Evolutionary conservation across 371 early-diverging fungal species (phyloP).

Genomic region (Sporodiniella umbellata): DNA sequence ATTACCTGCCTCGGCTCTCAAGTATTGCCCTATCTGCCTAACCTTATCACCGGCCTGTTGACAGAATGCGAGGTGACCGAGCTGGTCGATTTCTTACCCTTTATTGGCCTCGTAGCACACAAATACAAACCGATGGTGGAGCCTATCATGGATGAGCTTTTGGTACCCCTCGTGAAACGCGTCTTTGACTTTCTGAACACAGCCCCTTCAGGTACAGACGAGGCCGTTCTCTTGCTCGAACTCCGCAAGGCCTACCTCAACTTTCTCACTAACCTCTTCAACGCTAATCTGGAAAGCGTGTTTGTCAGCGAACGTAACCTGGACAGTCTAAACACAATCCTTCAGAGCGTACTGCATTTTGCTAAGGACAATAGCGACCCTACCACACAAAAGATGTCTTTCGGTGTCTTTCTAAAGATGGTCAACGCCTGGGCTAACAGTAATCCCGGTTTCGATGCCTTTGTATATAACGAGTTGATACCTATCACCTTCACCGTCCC

Average conservation of each 20-base stretch:
- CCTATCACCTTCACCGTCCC: conserved; percentile 83
- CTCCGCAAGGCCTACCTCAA: conserved; percentile 82
- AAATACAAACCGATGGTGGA: conserved; percentile 75
- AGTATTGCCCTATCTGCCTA: conserved; percentile 77
- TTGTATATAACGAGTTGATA: conserved; percentile 77
- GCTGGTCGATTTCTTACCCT: conserved; percentile 84
- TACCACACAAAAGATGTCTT: conserved; percentile 77
- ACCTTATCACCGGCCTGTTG: conserved; percentile 77
- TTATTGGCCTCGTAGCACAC: conserved; percentile 78
- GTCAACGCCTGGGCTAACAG: conserved; percentile 76
- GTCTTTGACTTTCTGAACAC: conserved; percentile 83
- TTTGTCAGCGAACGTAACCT: conserved; percentile 76
- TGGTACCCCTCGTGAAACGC: conserved; percentile 77
- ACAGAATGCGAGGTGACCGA: conserved; percentile 76
- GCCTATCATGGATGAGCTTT: conserved; percentile 69
- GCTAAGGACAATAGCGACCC: conserved; percentile 73
- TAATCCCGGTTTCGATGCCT: conserved; percentile 61
- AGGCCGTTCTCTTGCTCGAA: conserved; percentile 69
- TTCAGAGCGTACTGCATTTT: conserved; percentile 77
- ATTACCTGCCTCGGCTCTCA: conserved; percentile 84
- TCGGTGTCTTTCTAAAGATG: conserved; percentile 78
- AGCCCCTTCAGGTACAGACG: conserved; percentile 87
- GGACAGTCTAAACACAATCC: conserved; percentile 66
- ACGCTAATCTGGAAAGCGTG: conserved; percentile 73
- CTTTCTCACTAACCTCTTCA: conserved; percentile 81